Percentiles rank a stretch among this genome's conserved stretches.
These are phyloP conservation scores for Dysphania ambrosioides DNA, from an alignment of 148 eudicot species.

Conservation along the genomic window DNA sequence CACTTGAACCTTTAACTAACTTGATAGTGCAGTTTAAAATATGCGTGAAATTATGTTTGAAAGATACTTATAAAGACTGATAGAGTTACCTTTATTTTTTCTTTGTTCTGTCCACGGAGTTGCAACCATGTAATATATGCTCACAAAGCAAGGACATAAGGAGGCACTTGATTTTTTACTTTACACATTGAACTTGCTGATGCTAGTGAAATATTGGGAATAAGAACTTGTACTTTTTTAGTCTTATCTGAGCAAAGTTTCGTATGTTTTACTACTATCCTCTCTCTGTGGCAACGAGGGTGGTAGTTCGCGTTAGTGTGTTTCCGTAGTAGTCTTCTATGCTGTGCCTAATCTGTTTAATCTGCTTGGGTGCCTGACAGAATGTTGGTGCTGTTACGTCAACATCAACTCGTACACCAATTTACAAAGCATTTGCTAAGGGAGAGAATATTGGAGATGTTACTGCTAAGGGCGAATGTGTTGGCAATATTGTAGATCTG, in stretches of 20 bases:
- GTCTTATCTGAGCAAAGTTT: background rate
- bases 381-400: constrained; percentile 98
- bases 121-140: background rate
- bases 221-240: background rate
- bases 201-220: background rate
- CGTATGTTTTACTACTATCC: background rate
- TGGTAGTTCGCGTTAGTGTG: background rate
- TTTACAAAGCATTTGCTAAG: constrained; percentile 95
- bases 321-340: background rate
- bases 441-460: constrained; percentile 99
- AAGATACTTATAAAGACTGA: no score
- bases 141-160: background rate
- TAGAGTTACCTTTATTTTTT: no score
- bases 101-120: no score
- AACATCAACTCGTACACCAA: constrained; percentile 97
- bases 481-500: constrained; percentile 92
- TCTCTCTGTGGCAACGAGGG: background rate
- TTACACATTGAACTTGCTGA: background rate
- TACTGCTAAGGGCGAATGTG: constrained; percentile 99
- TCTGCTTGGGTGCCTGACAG: constrained; percentile 34
- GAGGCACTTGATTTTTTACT: background rate
- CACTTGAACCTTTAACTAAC: background rate
- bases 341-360: constrained; percentile 15
- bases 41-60: background rate
- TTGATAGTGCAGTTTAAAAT: background rate